phyloP scores from a whole-genome alignment of 2,329 filamentous ascomycete genomes.

The Colletotrichum paranaense region DNA sequence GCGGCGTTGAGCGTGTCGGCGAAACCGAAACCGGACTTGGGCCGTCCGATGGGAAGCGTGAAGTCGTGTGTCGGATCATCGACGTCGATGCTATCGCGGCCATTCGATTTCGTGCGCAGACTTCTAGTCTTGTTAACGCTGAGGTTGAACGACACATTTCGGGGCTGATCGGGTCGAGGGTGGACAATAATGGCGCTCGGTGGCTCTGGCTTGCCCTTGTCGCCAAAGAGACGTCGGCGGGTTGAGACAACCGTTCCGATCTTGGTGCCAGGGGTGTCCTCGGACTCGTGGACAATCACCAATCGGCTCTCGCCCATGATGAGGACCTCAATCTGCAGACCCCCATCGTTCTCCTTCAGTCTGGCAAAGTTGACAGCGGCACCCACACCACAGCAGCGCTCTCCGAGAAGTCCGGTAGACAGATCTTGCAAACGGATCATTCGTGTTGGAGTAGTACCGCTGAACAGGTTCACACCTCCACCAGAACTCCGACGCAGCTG shows the following conservation, averaged over 20 bases:
- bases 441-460: constrained; percentile 63
- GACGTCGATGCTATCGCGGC: constrained; percentile 25
- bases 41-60: constrained; percentile 41
- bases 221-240: constrained; percentile 44
- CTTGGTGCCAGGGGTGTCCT: constrained; percentile 58
- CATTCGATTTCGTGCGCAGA: constrained; percentile 18
- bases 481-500: constrained; percentile 63
- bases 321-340: constrained; percentile 64
- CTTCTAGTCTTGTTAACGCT: constrained; percentile 52
- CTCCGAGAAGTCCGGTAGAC: constrained; percentile 64
- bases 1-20: constrained; percentile 62
- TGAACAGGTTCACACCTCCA: constrained; percentile 66
- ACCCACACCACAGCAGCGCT: constrained; percentile 64
- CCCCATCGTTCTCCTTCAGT: constrained; percentile 46
- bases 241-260: constrained; percentile 49
- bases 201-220: constrained; percentile 49
- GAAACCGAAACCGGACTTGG: constrained; percentile 60
- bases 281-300: constrained; percentile 65
- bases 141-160: constrained; percentile 62
- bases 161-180: constrained; percentile 51
- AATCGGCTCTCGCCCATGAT: constrained; percentile 67
- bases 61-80: constrained; percentile 38
- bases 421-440: constrained; percentile 68
- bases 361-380: constrained; percentile 53
- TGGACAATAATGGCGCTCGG: constrained; percentile 67